Evolutionary conservation across 345 rosid species (phyloP).

Genomic region (Populus nigra): DNA sequence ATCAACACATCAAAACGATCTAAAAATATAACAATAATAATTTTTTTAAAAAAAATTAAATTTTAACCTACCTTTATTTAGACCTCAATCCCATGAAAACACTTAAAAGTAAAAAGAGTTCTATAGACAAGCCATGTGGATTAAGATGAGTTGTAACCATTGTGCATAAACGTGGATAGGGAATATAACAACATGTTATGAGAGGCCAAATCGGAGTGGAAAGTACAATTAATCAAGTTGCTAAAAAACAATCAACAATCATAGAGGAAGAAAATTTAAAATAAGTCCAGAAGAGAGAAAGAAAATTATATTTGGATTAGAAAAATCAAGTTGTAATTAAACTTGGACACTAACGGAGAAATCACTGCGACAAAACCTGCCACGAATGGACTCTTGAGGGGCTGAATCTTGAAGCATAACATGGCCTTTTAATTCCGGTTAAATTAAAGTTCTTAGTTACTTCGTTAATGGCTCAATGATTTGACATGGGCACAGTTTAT

Average conservation of each 20-base stretch:
- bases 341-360: conserved; percentile 42
- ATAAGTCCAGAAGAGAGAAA: conserved; percentile 19
- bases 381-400: conserved; percentile 29
- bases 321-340: conserved; percentile 42
- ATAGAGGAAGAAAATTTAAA: not conserved
- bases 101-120: not conserved
- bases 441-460: not conserved
- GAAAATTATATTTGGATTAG: conserved; percentile 23
- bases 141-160: conserved; percentile 55
- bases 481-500: no score
- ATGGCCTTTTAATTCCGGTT: not conserved
- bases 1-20: no score
- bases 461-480: not conserved
- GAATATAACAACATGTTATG: conserved; percentile 41
- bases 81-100: no score
- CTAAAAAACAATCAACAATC: conserved; percentile 5
- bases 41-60: no score
- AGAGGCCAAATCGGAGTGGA: conserved; percentile 24
- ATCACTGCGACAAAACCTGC: conserved; percentile 50
- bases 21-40: no score
- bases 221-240: conserved; percentile 15
- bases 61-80: no score
- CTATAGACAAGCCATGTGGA: conserved; percentile 37
- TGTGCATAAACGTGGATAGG: conserved; percentile 63
- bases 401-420: conserved; percentile 8